These are phyloP conservation scores for Oryza meridionalis DNA, from an alignment of 176 grass and related monocot genomes.

Conservation along the genomic window DNA sequence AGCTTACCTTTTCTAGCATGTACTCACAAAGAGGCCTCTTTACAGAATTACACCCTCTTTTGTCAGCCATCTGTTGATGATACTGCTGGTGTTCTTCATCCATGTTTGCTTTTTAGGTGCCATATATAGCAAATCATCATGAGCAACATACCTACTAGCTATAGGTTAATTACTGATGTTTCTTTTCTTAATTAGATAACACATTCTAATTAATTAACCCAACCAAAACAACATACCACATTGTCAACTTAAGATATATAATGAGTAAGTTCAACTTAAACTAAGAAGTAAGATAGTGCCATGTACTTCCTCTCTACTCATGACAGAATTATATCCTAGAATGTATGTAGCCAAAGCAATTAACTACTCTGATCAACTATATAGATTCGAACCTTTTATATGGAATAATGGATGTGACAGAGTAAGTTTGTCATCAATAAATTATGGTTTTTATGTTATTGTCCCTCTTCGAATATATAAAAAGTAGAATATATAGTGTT, in stretches of 20 bases:
- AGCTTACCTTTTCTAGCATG: constrained; percentile 17
- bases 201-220: background rate
- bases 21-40: constrained; percentile 14
- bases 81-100: constrained; percentile 7
- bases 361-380: background rate
- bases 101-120: background rate
- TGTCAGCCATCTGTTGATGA: constrained; percentile 10
- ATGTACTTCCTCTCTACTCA: no score
- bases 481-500: background rate
- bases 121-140: constrained; percentile 17
- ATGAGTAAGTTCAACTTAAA: background rate
- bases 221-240: background rate
- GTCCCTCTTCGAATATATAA: background rate
- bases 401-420: background rate
- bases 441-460: background rate
- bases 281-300: background rate
- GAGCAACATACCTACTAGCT: background rate
- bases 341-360: background rate
- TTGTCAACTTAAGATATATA: background rate
- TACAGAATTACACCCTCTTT: constrained; percentile 20
- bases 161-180: background rate
- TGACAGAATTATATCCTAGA: background rate
- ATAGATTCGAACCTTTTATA: background rate
- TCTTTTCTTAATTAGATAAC: background rate
- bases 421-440: background rate